A percentile compares a stretch with the other conserved stretches of the same genome.
Evolutionary conservation across 2,329 filamentous ascomycete species (phyloP).

Genomic region (Alternaria arborescens): DNA sequence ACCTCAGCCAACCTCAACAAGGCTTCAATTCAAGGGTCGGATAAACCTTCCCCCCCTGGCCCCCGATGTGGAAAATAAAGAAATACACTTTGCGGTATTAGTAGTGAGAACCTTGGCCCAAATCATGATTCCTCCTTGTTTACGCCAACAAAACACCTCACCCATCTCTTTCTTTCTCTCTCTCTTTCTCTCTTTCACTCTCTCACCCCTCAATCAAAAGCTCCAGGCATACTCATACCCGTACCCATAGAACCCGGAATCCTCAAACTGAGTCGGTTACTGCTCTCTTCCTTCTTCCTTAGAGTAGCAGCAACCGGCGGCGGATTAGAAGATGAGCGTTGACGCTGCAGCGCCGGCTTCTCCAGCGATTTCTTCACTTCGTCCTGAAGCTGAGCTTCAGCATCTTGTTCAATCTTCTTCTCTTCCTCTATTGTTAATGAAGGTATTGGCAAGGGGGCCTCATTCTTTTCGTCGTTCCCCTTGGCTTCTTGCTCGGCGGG

Average conservation of each 20-base stretch:
- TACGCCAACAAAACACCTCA: background rate
- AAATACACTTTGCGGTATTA: background rate
- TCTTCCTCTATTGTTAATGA: constrained; percentile 33
- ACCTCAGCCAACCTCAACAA: too few species aligned
- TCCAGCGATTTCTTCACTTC: constrained; percentile 38
- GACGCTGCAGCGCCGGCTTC: constrained; percentile 27
- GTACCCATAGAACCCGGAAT: constrained; percentile 39
- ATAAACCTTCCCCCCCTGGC: too few species aligned
- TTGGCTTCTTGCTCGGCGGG: background rate
- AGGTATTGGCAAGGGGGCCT: constrained; percentile 16
- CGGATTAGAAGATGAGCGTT: constrained; percentile 40
- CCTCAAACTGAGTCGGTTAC: constrained; percentile 39
- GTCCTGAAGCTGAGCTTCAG: constrained; percentile 46
- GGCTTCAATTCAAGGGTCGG: too few species aligned
- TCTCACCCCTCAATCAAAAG: constrained; percentile 11
- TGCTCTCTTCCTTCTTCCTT: constrained; percentile 41
- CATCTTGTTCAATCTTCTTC: constrained; percentile 46
- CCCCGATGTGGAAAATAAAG: background rate
- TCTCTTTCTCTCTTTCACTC: too few species aligned
- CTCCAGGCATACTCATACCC: constrained; percentile 19
- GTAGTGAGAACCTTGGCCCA: background rate
- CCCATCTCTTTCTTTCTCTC: too few species aligned
- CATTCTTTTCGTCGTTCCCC: background rate
- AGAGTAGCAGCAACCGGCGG: constrained; percentile 14
- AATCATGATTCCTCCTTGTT: background rate